Evolutionary conservation across 768 basidiomycete genomes (phyloP).

Genomic region (Tubosaeta sp.): DNA sequence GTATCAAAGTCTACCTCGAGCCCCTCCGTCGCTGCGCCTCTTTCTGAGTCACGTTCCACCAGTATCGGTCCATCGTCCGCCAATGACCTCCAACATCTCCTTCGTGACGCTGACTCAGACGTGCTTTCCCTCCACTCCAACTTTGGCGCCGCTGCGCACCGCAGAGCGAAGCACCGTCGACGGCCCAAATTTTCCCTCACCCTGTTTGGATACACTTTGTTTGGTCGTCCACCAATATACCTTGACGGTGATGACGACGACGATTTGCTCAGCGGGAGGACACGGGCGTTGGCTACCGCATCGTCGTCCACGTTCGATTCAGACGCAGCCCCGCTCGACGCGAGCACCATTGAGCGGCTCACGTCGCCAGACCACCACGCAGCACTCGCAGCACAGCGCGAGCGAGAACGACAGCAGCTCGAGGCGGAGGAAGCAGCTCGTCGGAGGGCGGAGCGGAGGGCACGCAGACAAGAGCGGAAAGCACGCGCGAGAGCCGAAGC

Average conservation of each 20-base stretch:
- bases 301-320: slow-evolving; percentile 56
- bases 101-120: slow-evolving; percentile 51
- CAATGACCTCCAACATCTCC: slow-evolving; percentile 47
- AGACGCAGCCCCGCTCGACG: slow-evolving; percentile 64
- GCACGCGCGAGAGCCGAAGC: slow-evolving; percentile 36
- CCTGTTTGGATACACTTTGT: slow-evolving; percentile 64
- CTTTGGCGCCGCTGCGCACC: slow-evolving; percentile 34
- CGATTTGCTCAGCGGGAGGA: slow-evolving; percentile 15
- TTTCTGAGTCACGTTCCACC: slow-evolving; percentile 27
- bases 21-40: slow-evolving; percentile 4
- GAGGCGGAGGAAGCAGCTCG: slow-evolving; percentile 39
- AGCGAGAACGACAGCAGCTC: slow-evolving; percentile 23
- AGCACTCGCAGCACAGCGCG: slow-evolving; percentile 26
- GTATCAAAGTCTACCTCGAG: slow-evolving; percentile 28
- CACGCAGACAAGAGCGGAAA: slow-evolving; percentile 42
- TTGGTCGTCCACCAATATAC: slow-evolving; percentile 59
- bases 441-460: slow-evolving; percentile 46
- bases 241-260: slow-evolving; percentile 56
- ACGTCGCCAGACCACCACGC: slow-evolving; percentile 39
- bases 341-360: slow-evolving; percentile 50
- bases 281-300: slow-evolving; percentile 20
- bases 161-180: slow-evolving; percentile 33
- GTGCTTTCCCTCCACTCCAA: slow-evolving; percentile 67
- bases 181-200: slow-evolving; percentile 40
- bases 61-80: slow-evolving; percentile 7